Base-by-base conservation (phyloP, 2,329 filamentous ascomycete genomes). In the Peltaster fructicola region DNA sequence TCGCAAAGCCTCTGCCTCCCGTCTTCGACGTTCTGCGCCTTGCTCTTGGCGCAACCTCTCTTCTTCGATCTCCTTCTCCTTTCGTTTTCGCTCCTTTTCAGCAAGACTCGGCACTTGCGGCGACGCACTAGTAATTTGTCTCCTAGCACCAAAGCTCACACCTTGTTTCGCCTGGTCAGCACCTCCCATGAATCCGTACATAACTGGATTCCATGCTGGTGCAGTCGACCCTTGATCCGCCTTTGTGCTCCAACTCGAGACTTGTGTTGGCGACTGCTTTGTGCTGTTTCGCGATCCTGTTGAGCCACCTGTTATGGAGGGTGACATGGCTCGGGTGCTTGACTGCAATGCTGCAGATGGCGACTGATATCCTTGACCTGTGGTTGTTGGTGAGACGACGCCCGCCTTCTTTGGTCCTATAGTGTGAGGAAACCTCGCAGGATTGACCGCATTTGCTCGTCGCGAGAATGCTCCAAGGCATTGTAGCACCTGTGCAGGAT, bases 151-250 rank as follows among this genome's bases (percentile, higher is more conserved):
- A 51, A 95, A 95, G 7, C 79, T 71, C 39, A 98, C 81, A 10
- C 88, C 88, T 33, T 93, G 71, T 41, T 91, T 95, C 3, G 81
- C 85, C 50, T 98, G 88, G 43, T 80, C 93, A 14, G 88, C 88
- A 23, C 88, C 88, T 30, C 88, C 88, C 76, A 95, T 88, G 52
- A 93, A 98, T 6, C 88, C 84, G 47, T 98, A 98, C 48, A 98
- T 88, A 29, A 84, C 77, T 39, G 95, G 95, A 47, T 95, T 98
- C 88, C 88, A 98, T 2, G 88, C 88, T 0, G 88, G 88, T 14
- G 73, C 64, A 2, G 84, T 93, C 21, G 63, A 65, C 9, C 68
- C 68, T 50, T 93, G 78, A 38, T 93, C 80, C 27, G 68, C 65
- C 50, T 67, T 79, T 48, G 71, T 90, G 51, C 79, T 91, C 88